These are phyloP conservation scores for Apiospora arundinis DNA, from an alignment of 2,329 filamentous ascomycete genomes.

Conservation along the genomic window DNA sequence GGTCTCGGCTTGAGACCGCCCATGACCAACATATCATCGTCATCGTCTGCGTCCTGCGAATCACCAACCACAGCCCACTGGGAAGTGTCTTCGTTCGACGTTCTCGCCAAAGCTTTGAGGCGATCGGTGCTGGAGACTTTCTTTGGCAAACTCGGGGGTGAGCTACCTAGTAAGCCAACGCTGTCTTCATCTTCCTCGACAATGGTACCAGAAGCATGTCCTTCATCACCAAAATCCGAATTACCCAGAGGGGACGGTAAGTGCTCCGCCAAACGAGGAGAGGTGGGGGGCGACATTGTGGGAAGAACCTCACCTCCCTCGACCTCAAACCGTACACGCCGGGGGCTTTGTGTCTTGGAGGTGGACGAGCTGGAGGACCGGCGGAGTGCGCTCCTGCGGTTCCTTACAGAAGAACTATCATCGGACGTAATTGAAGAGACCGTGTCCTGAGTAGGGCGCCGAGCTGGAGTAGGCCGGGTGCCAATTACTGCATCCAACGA, in stretches of 20 bases:
- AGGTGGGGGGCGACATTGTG: slow-evolving; percentile 58
- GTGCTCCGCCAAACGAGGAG: slow-evolving; percentile 34
- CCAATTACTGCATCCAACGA: slow-evolving; percentile 29
- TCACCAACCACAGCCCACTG: slow-evolving; percentile 56
- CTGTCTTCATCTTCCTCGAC: slow-evolving; percentile 48
- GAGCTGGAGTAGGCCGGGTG: slow-evolving; percentile 43
- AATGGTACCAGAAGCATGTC: slow-evolving; percentile 29
- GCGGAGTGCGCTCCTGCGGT: slow-evolving; percentile 62
- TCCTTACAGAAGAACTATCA: slow-evolving; percentile 56
- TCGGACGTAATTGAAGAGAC: slow-evolving; percentile 60
- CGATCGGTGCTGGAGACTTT: slow-evolving; percentile 63
- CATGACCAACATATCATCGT: slow-evolving; percentile 36
- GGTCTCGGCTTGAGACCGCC: slow-evolving; percentile 13
- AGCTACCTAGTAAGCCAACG: slow-evolving; percentile 37
- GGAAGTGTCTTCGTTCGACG: slow-evolving; percentile 57
- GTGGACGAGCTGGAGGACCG: slow-evolving; percentile 60
- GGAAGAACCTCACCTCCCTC: slow-evolving; percentile 66
- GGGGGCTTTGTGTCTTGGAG: slow-evolving; percentile 56
- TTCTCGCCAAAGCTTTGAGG: slow-evolving; percentile 57
- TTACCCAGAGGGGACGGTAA: slow-evolving; percentile 42
- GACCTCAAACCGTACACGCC: slow-evolving; percentile 68
- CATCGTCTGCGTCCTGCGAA: slow-evolving; percentile 35
- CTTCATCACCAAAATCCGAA: slow-evolving; percentile 33
- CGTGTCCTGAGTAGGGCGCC: slow-evolving; percentile 53
- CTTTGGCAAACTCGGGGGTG: slow-evolving; percentile 50